Conservation (phyloP, 2,329 filamentous ascomycete species). For the Lachnellula subtilissima region DNA sequence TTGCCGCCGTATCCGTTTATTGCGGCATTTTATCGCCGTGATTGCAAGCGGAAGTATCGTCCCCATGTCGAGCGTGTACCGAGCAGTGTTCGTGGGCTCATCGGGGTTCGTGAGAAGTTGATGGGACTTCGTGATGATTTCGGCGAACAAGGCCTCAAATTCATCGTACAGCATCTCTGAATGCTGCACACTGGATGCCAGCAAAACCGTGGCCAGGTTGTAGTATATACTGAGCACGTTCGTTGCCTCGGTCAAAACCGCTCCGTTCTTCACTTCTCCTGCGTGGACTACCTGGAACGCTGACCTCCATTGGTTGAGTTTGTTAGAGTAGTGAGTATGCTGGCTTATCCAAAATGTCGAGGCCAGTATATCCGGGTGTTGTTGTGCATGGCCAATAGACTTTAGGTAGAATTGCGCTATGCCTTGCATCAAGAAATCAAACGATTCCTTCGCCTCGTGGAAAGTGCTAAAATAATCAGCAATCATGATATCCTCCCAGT, state of each 20-base stretch:
- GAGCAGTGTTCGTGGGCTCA: constrained; percentile 28
- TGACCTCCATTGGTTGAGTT: constrained; percentile 27
- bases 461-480: constrained; percentile 26
- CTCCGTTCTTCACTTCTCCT: constrained; percentile 22
- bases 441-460: constrained; percentile 27
- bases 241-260: constrained; percentile 20
- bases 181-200: constrained; percentile 28
- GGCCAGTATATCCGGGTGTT: constrained; percentile 23
- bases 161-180: constrained; percentile 30
- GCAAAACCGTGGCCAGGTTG: constrained; percentile 28
- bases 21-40: constrained; percentile 30
- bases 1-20: constrained; percentile 25
- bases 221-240: constrained; percentile 31
- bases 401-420: constrained; percentile 31
- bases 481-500: constrained; percentile 27
- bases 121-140: constrained; percentile 28
- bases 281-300: constrained; percentile 26
- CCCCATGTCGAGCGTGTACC: constrained; percentile 31
- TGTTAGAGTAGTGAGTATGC: constrained; percentile 28
- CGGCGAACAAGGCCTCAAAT: constrained; percentile 26
- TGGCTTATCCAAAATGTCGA: constrained; percentile 24
- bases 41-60: constrained; percentile 30
- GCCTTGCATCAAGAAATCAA: constrained; percentile 30
- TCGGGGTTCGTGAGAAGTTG: constrained; percentile 26
- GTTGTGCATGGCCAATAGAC: constrained; percentile 25